Base-by-base conservation (phyloP, 2,329 filamentous ascomycete genomes). In the Orbilia brochopaga region DNA sequence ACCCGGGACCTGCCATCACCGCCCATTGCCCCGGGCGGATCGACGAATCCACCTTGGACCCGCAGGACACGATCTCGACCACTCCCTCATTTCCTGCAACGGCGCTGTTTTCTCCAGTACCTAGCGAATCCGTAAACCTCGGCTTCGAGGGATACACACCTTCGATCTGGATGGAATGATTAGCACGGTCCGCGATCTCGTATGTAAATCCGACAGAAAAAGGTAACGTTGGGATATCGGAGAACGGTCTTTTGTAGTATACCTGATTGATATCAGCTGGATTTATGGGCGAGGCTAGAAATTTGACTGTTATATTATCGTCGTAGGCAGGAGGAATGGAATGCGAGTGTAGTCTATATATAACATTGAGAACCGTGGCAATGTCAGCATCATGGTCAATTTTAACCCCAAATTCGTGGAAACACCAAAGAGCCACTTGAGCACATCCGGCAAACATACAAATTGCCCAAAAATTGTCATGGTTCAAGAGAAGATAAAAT, bases 251-350 rank as follows among this genome's bases (percentile, higher is more conserved):
- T n/a, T 13, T 6, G 23, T 58, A 8, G 15, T 52, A 23, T 52
- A 75, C 75, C 46, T 93, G 93, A 83, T 99, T 99, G 80, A 99
- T 90, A 81, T 99, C 94, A 78, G 94, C 92, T 23, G 94, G 94
- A 82, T 99, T 99, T 80, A 99, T 91, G 65, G 94, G 91, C 0
- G 92, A 87, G 32, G 92, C 90, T 77, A 99, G 90, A 77, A 94
- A 88, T 79, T 91, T 91, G 70, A 99, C 83, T 61, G 93, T 92
- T 75, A 95, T 82, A 74, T 85, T 82, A 62, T 85, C 82, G 53
- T 90, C 88, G 74, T 92, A 85, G 2, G 86, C 85, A 1, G 90
- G 90, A 2, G 88, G 88, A 78, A 93, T 91, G 75, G 89, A 91
- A 81, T 92, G 87, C 0, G 82, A 85, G 80, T 92, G 90, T 2